A percentile compares a stretch with the other conserved stretches of the same genome.
Conservation (phyloP, 2,329 filamentous ascomycete species). For the Ascochyta clinopodiicola region DNA sequence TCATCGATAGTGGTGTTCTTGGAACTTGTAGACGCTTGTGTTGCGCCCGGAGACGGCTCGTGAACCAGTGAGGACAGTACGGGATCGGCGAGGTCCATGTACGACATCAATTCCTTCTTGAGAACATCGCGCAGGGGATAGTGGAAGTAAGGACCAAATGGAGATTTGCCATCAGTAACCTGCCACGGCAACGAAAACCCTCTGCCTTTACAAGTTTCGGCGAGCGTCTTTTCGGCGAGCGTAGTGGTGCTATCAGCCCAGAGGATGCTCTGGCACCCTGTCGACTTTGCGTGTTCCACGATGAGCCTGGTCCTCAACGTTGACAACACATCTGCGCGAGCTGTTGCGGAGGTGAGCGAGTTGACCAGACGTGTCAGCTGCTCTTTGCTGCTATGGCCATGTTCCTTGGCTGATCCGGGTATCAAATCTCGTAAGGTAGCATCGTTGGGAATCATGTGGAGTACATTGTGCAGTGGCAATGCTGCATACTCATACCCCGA, state of each 20-base stretch:
- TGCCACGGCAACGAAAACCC: slow-evolving; percentile 84
- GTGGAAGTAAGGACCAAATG: slow-evolving; percentile 67
- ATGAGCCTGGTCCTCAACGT: slow-evolving; percentile 77
- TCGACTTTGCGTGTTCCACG: slow-evolving; percentile 56
- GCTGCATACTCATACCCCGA: slow-evolving; percentile 69
- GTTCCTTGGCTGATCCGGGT: slow-evolving; percentile 3
- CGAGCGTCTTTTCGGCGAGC: slow-evolving; percentile 83
- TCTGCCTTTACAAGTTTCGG: slow-evolving; percentile 89
- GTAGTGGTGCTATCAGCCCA: slow-evolving; percentile 87
- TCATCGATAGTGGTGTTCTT: slow-evolving; percentile 88
- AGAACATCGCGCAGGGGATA: slow-evolving; percentile 87
- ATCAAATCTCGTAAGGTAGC: slow-evolving; percentile 30
- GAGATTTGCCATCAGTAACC: slow-evolving; percentile 74
- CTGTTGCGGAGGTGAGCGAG: slow-evolving; percentile 74
- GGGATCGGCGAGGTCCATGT: slow-evolving; percentile 62
- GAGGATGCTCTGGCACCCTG: slow-evolving; percentile 72
- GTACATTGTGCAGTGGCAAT: slow-evolving; percentile 68
- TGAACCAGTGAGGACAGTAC: slow-evolving; percentile 56
- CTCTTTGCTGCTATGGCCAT: slow-evolving; percentile 16
- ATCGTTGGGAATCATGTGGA: slow-evolving; percentile 31
- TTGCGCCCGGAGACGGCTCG: slow-evolving; percentile 25
- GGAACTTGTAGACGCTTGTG: slow-evolving; percentile 61
- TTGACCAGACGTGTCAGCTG: slow-evolving; percentile 62
- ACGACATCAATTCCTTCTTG: slow-evolving; percentile 77
- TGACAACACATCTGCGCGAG: slow-evolving; percentile 74